Evolutionary conservation across 768 basidiomycete genomes (phyloP).

Genomic region (Pleurotus tuoliensis): DNA sequence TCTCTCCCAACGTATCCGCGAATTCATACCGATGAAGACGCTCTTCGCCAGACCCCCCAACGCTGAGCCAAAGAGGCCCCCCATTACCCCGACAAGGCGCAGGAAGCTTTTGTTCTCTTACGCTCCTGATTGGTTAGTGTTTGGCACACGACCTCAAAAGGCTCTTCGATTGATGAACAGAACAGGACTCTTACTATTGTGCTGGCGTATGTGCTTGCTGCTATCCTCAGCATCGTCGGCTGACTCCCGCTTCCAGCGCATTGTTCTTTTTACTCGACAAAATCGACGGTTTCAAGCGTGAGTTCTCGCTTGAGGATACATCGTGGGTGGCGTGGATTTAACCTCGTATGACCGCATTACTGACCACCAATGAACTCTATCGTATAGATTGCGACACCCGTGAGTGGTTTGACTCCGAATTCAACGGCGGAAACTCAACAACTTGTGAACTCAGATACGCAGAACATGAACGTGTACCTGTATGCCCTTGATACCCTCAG

Average conservation of each 20-base stretch:
- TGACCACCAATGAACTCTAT: slow-evolving; percentile 8
- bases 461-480: slow-evolving; percentile 74
- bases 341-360: neutral
- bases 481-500: slow-evolving; percentile 28
- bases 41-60: slow-evolving; percentile 21
- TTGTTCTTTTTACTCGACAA: slow-evolving; percentile 59
- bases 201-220: slow-evolving; percentile 49
- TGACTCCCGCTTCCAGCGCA: slow-evolving; percentile 32
- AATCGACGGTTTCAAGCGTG: slow-evolving; percentile 70
- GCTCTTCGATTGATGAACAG: neutral
- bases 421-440: neutral
- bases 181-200: slow-evolving; percentile 63
- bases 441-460: slow-evolving; percentile 45
- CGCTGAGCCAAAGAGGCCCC: slow-evolving; percentile 13
- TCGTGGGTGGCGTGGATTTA: slow-evolving; percentile 43
- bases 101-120: slow-evolving; percentile 57
- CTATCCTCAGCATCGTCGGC: neutral
- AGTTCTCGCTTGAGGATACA: slow-evolving; percentile 76
- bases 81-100: slow-evolving; percentile 28
- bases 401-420: slow-evolving; percentile 20
- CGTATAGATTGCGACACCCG: slow-evolving; percentile 35
- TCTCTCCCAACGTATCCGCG: slow-evolving; percentile 7
- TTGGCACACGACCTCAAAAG: neutral
- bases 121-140: slow-evolving; percentile 69
- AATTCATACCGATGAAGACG: slow-evolving; percentile 19